phyloP scores from a whole-genome alignment of 2,329 filamentous ascomycete genomes.

The Aspergillus fijiensis region DNA sequence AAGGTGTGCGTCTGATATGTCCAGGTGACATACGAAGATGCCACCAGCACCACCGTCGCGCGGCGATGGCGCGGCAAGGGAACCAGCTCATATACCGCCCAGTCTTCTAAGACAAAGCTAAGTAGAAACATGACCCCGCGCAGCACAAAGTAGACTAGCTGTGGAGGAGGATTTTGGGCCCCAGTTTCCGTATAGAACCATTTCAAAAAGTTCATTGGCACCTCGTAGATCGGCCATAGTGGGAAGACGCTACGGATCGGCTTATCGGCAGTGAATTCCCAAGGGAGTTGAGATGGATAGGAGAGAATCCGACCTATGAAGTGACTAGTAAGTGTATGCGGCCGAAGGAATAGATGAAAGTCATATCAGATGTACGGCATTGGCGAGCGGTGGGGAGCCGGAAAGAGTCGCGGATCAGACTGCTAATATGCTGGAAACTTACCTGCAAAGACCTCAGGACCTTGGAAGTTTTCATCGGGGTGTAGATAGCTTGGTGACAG shows the following conservation, averaged over 20 bases:
- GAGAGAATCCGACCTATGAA: conserved; percentile 82
- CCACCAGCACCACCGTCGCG: conserved; percentile 77
- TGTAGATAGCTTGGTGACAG: conserved; percentile 94
- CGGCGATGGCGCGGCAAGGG: conserved; percentile 69
- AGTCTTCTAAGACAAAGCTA: conserved; percentile 96
- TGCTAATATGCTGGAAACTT: conserved; percentile 38
- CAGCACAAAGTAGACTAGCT: conserved; percentile 84
- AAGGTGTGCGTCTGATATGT: conserved; percentile 98
- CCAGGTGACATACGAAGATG: conserved; percentile 98
- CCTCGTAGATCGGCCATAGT: conserved; percentile 90
- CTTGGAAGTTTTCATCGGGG: conserved; percentile 98
- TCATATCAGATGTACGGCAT: no score
- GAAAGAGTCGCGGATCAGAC: neutral
- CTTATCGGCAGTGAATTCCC: conserved; percentile 88
- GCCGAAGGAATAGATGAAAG: neutral
- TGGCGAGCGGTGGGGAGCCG: neutral
- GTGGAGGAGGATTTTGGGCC: conserved; percentile 70
- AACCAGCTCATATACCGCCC: conserved; percentile 91
- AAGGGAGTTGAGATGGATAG: conserved; percentile 85
- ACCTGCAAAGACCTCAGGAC: conserved; percentile 96
- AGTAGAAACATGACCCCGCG: conserved; percentile 88
- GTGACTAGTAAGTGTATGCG: conserved; percentile 9
- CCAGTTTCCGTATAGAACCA: conserved; percentile 90
- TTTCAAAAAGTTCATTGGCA: conserved; percentile 87
- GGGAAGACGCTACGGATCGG: conserved; percentile 96